Percentiles rank a stretch among this genome's conserved stretches.
phyloP scores from a whole-genome alignment of 2,329 filamentous ascomycete species.

The Talaromyces albobiverticillius region DNA sequence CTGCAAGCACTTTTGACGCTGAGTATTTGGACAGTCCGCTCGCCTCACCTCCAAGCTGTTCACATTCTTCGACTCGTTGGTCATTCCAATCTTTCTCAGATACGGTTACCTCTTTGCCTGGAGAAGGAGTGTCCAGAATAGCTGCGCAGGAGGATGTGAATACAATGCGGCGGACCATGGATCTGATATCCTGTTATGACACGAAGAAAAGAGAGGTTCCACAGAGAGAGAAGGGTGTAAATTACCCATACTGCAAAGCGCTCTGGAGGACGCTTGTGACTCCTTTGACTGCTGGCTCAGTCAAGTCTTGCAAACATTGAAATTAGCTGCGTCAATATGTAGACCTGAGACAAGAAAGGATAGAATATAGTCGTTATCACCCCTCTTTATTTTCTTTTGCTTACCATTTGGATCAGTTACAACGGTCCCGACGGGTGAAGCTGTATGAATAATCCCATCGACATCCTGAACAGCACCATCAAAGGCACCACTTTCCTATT shows the following conservation, averaged over 20 bases:
- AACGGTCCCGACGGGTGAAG: neutral
- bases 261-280: neutral
- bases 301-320: neutral
- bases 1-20: neutral
- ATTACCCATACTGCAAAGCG: neutral
- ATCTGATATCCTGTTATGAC: neutral
- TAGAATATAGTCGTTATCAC: no score
- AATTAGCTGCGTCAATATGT: no score
- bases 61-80: neutral
- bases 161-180: neutral
- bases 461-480: neutral
- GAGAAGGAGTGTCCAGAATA: constrained; percentile 4
- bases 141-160: constrained; percentile 1
- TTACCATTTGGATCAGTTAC: constrained; percentile 1
- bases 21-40: constrained; percentile 2
- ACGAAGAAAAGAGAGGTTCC: no score
- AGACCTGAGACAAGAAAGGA: no score
- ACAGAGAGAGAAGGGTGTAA: no score
- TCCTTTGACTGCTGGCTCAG: neutral
- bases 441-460: constrained; percentile 3
- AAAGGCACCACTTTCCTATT: neutral
- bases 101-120: neutral
- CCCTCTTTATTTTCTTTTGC: no score
- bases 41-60: neutral
- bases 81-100: constrained; percentile 6